Percentiles rank a stretch among this genome's conserved stretches.
Evolutionary conservation across 306 rosid species (phyloP).

Genomic region (Castanea crenata): DNA sequence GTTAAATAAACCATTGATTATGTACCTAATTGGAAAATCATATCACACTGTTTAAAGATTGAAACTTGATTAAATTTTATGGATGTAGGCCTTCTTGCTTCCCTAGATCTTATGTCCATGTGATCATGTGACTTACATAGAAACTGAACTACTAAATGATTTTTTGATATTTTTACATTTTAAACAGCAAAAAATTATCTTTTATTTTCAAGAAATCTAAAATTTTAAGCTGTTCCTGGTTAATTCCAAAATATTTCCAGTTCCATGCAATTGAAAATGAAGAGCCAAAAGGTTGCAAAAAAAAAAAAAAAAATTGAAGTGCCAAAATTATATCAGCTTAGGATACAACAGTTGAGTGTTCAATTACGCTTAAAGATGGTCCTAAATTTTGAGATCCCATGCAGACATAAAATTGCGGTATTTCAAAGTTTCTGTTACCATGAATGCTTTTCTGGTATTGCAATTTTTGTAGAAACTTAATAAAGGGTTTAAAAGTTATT

Average conservation of each 20-base stretch:
- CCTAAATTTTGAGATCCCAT: neutral
- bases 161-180: too few relatives aligned
- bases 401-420: neutral
- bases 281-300: neutral
- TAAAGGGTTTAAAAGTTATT: neutral
- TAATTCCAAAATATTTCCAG: neutral
- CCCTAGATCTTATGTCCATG: neutral
- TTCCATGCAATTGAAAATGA: neutral
- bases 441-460: neutral
- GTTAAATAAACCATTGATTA: neutral
- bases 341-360: neutral
- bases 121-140: neutral
- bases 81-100: neutral
- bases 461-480: too few relatives aligned
- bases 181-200: neutral
- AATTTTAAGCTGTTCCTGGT: neutral
- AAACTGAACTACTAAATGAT: neutral
- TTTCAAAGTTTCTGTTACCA: neutral
- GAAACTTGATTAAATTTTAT: neutral
- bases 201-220: neutral
- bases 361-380: neutral
- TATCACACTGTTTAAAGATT: neutral
- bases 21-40: neutral
- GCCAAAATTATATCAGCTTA: neutral
- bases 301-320: neutral